Conservation (phyloP, 1,139 yeast genomes). For the Lodderomyces margitis region DNA sequence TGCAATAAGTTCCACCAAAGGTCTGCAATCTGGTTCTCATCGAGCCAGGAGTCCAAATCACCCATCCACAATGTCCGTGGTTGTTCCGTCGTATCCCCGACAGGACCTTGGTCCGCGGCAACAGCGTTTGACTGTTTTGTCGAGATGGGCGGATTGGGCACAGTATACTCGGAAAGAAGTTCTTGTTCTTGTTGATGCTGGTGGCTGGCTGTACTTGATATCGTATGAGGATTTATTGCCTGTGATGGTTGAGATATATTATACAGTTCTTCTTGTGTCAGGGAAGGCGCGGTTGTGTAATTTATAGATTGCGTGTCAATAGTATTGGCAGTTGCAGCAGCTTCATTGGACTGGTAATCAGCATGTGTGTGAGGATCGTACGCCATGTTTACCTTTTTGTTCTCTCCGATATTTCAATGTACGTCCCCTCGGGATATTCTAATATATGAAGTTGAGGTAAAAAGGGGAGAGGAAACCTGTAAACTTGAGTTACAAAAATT, state of each 20-base stretch:
- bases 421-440: too few species aligned
- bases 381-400: not conserved
- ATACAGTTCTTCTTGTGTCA: not conserved
- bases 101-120: slow-evolving; percentile 18
- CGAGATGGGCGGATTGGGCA: slow-evolving; percentile 45
- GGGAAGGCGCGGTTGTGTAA: not conserved
- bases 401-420: too few species aligned
- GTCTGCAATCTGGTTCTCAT: slow-evolving; percentile 55
- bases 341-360: not conserved
- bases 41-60: slow-evolving; percentile 72
- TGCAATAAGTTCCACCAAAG: slow-evolving; percentile 56
- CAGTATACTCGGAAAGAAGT: slow-evolving; percentile 36
- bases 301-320: slow-evolving; percentile 3
- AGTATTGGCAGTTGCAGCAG: too few species aligned
- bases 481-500: too few species aligned
- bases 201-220: slow-evolving; percentile 39
- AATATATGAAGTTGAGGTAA: not conserved
- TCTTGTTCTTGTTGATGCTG: slow-evolving; percentile 50
- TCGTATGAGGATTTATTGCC: slow-evolving; percentile 16
- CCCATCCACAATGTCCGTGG: slow-evolving; percentile 78
- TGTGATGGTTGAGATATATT: not conserved
- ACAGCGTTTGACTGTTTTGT: slow-evolving; percentile 34
- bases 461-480: not conserved
- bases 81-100: slow-evolving; percentile 19
- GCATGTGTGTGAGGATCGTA: not conserved